Evolutionary conservation across 2,329 filamentous ascomycete genomes (phyloP).

Genomic region (Apiospora malaysiana): DNA sequence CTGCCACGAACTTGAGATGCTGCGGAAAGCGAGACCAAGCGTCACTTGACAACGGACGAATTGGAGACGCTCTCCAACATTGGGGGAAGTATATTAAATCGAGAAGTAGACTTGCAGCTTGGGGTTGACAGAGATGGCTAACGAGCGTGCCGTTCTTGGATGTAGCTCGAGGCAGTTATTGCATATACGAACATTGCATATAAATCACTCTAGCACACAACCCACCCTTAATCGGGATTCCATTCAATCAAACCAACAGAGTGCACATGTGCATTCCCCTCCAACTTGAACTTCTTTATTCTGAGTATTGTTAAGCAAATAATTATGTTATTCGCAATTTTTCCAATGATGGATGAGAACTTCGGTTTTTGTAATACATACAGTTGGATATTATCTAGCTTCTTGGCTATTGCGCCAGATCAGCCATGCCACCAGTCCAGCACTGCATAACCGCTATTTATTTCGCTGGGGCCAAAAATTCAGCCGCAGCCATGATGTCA

Average conservation of each 20-base stretch:
- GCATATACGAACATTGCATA: slow-evolving; percentile 15
- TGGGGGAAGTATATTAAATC: not conserved
- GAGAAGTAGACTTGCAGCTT: not conserved
- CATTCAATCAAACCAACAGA: not conserved
- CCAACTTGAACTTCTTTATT: not conserved
- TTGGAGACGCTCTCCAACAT: not conserved
- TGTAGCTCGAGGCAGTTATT: not conserved
- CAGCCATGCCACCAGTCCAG: not conserved
- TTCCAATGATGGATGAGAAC: no score
- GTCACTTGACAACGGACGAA: not conserved
- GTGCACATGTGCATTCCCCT: not conserved
- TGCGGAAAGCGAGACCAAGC: not conserved
- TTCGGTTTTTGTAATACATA: no score
- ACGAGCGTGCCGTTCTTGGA: no score
- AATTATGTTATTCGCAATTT: no score
- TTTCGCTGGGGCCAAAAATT: not conserved
- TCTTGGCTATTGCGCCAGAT: not conserved
- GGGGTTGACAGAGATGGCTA: not conserved
- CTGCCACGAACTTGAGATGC: not conserved
- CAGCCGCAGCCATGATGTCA: slow-evolving; percentile 21
- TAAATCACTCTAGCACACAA: not conserved
- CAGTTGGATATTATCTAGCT: not conserved
- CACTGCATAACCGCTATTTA: not conserved
- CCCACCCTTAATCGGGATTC: no score
- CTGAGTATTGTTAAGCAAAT: no score